Conservation (phyloP, 2,329 filamentous ascomycete species). For the Claviceps cyperi region DNA sequence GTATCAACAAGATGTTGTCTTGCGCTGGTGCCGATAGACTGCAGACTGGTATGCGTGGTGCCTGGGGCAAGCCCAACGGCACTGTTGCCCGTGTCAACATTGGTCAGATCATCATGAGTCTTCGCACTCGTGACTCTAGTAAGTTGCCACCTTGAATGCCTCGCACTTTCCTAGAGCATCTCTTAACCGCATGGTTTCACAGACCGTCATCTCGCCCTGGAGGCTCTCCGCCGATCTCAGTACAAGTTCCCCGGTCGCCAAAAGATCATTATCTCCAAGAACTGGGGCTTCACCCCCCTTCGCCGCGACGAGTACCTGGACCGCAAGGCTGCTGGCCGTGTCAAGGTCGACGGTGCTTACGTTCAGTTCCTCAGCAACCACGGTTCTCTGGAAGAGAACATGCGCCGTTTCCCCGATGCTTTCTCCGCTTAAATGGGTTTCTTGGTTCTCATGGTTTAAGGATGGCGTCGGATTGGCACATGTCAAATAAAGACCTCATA, state of each 20-base stretch:
- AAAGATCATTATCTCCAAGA: slow-evolving; percentile 99
- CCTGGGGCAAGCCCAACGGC: slow-evolving; percentile 99
- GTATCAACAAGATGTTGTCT: slow-evolving; percentile 99
- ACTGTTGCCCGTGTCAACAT: slow-evolving; percentile 99
- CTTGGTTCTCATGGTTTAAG: slow-evolving; percentile 23
- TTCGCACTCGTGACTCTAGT: slow-evolving; percentile 92
- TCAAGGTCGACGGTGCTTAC: slow-evolving; percentile 97
- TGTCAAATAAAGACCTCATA: slow-evolving; percentile 24
- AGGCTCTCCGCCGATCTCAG: slow-evolving; percentile 97
- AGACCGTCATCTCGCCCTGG: slow-evolving; percentile 86
- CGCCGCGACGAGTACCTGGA: slow-evolving; percentile 94
- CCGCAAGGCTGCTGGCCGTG: slow-evolving; percentile 82
- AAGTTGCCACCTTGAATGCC: slow-evolving; percentile 23
- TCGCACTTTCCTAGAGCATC: not conserved
- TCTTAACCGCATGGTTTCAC: not conserved
- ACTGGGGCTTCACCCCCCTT: slow-evolving; percentile 99
- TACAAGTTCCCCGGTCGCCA: slow-evolving; percentile 99
- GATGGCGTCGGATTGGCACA: slow-evolving; percentile 30
- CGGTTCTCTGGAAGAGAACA: slow-evolving; percentile 73
- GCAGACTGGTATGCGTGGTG: slow-evolving; percentile 99
- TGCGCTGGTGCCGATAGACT: slow-evolving; percentile 99
- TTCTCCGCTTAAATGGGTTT: slow-evolving; percentile 45
- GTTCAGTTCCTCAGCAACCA: slow-evolving; percentile 98
- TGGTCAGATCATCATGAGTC: slow-evolving; percentile 94
- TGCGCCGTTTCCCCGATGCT: slow-evolving; percentile 87